These are phyloP conservation scores for Ogataea salicorniae DNA, from an alignment of 805 yeast species.

Conservation along the genomic window DNA sequence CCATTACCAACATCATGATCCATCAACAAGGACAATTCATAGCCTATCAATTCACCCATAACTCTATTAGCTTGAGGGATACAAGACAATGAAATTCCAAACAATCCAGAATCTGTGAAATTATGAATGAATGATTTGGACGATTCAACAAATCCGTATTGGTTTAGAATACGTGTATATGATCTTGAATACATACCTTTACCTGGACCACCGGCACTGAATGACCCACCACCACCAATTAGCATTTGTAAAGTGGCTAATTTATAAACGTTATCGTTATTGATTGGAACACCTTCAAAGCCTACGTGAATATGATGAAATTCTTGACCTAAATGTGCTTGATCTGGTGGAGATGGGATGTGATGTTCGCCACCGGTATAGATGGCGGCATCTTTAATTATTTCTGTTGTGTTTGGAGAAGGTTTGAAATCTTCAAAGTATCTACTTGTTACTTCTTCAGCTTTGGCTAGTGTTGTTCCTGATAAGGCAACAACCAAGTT, in stretches of 20 bases:
- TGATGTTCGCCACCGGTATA: conserved; percentile 59
- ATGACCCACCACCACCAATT: conserved; percentile 95
- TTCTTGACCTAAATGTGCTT: conserved; percentile 65
- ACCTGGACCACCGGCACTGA: conserved; percentile 98
- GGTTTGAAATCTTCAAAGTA: conserved; percentile 60
- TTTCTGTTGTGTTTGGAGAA: conserved; percentile 15
- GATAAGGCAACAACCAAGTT: conserved; percentile 81
- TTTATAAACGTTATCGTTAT: conserved; percentile 83
- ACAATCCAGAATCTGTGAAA: conserved; percentile 83
- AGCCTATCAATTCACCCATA: conserved; percentile 71
- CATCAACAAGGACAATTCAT: conserved; percentile 48
- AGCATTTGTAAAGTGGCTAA: conserved; percentile 85
- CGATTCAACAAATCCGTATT: conserved; percentile 84
- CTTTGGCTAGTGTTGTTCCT: conserved; percentile 70
- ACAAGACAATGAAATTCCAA: conserved; percentile 83
- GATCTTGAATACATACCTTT: conserved; percentile 97
- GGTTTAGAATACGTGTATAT: conserved; percentile 86
- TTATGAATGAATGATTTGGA: conserved; percentile 86
- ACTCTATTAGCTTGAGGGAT: conserved; percentile 82
- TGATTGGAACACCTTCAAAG: conserved; percentile 81
- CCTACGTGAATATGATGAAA: conserved; percentile 82
- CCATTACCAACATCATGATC: conserved; percentile 45
- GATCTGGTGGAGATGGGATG: conserved; percentile 47
- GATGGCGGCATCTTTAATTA: conserved; percentile 34
- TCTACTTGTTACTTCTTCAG: conserved; percentile 56